phyloP scores from a whole-genome alignment of 306 rosid genomes.

The Castanopsis chinensis region DNA sequence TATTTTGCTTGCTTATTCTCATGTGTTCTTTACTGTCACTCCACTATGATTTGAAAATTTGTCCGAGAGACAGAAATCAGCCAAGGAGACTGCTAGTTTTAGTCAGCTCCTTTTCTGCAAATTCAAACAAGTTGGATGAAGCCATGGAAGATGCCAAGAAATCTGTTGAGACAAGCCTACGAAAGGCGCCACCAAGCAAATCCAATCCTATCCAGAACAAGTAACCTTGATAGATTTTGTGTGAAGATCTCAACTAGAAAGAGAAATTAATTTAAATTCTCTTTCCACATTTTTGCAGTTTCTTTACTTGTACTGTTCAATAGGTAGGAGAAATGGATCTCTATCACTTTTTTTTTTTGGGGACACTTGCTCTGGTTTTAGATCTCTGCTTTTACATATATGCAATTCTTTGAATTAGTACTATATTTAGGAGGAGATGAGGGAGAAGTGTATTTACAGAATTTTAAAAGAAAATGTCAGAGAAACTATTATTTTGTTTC shows the following conservation, averaged over 20 bases:
- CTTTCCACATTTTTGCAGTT: conserved; percentile 39
- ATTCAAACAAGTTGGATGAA: conserved; percentile 28
- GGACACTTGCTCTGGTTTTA: conserved; percentile 1
- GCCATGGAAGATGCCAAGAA: conserved; percentile 35
- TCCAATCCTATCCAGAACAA: conserved; percentile 74
- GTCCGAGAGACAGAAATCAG: conserved; percentile 21
- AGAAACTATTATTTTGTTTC: conserved; percentile 9
- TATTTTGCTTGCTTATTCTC: conserved; percentile 40
- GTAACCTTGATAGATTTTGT: conserved; percentile 25
- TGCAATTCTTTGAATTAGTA: conserved; percentile 1
- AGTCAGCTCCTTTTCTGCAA: conserved; percentile 31
- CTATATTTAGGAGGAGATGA: conserved; percentile 27
- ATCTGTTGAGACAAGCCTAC: conserved; percentile 51
- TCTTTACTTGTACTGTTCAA: conserved; percentile 19
- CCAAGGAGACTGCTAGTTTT: conserved; percentile 48
- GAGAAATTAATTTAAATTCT: conserved; percentile 26
- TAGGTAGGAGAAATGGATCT: conserved; percentile 43
- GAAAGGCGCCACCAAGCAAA: conserved; percentile 57
- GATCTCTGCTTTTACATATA: not conserved
- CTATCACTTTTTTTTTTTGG: conserved; percentile 2
- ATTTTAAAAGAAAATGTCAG: conserved; percentile 17
- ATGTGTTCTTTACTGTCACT: conserved; percentile 29
- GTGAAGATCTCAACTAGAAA: conserved; percentile 31
- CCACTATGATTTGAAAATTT: conserved; percentile 29
- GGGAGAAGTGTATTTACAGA: conserved; percentile 17